Evolutionary conservation across 768 basidiomycete genomes (phyloP), one percentile per base, ranked within the genome.

Genomic region (Mrakia blollopis): DNA sequence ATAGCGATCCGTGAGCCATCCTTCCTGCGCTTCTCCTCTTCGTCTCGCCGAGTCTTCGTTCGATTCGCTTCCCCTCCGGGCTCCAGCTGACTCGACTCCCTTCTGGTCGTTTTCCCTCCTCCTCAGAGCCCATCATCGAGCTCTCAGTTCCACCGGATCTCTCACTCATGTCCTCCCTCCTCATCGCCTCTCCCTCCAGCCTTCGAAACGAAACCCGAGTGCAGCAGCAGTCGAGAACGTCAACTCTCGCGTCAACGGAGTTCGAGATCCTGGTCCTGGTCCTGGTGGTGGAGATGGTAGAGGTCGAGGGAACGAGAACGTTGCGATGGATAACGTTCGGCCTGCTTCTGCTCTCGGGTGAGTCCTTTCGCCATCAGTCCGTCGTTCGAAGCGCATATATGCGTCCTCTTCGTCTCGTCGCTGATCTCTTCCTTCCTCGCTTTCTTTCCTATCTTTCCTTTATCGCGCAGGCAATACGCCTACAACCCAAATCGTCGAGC

Each of bases 1-100:
- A 68, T 39, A 68, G 65, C 14, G 65, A 68, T 41, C 65, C 65
- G 65, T 68, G 65, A 37, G 65, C 44, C 37, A 0, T 10, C 23
- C 65, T 14, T 1, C 4, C 61, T 5, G 5, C 25, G 14, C 32
- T 32, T 8, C 65, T 23, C 35, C 25, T 39, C 65, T 13, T n/a
- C 37, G 35, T n/a, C 32, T 18, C 37, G 37, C 44, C 65, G 37
- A n/a, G n/a, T n/a, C n/a, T n/a, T n/a, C n/a, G n/a, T n/a, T n/a
- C n/a, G n/a, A n/a, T n/a, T n/a, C n/a, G n/a, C n/a, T n/a, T n/a
- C n/a, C n/a, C n/a, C n/a, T n/a, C n/a, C n/a, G n/a, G n/a, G n/a
- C n/a, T 13, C 28, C 21, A 39, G 35, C 35, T 39, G 47, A 50
- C 18, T 21, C 47, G 47, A 1, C 18, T 50, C 47, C 21, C 47